Conservation (phyloP, 371 early-diverging fungal genomes). For the Lichtheimia ramosa region DNA sequence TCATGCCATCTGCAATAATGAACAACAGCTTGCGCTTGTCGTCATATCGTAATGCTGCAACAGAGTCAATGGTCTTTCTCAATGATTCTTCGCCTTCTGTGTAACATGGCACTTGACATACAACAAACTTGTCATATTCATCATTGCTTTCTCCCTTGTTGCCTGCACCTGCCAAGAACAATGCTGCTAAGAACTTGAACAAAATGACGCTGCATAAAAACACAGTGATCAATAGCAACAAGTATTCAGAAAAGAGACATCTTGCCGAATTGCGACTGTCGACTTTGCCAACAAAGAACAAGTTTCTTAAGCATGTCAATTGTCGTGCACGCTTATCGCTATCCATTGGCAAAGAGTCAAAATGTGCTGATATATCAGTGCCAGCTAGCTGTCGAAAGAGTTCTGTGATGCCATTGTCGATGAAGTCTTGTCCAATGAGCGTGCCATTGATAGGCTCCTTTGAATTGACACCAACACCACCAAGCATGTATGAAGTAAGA, state of each 20-base stretch:
- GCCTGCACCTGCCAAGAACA: conserved; percentile 58
- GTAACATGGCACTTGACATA: conserved; percentile 95
- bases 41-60: conserved; percentile 87
- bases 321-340: conserved; percentile 38
- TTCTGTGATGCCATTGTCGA: conserved; percentile 62
- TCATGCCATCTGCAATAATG: conserved; percentile 91
- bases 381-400: conserved; percentile 66
- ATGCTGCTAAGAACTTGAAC: conserved; percentile 91
- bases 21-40: conserved; percentile 95
- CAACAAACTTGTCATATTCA: conserved; percentile 90
- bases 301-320: conserved; percentile 73
- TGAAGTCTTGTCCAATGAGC: conserved; percentile 40
- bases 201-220: conserved; percentile 84
- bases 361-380: conserved; percentile 67
- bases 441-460: conserved; percentile 44
- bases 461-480: conserved; percentile 34
- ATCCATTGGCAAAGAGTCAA: conserved; percentile 50
- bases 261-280: conserved; percentile 80
- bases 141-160: conserved; percentile 75
- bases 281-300: conserved; percentile 88
- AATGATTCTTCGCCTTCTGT: conserved; percentile 98
- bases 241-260: conserved; percentile 87
- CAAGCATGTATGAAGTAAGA: conserved; percentile 43
- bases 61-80: conserved; percentile 89
- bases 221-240: conserved; percentile 76